Base-by-base conservation (phyloP, 306 rosid genomes). In the Cyamopsis tetragonoloba region DNA sequence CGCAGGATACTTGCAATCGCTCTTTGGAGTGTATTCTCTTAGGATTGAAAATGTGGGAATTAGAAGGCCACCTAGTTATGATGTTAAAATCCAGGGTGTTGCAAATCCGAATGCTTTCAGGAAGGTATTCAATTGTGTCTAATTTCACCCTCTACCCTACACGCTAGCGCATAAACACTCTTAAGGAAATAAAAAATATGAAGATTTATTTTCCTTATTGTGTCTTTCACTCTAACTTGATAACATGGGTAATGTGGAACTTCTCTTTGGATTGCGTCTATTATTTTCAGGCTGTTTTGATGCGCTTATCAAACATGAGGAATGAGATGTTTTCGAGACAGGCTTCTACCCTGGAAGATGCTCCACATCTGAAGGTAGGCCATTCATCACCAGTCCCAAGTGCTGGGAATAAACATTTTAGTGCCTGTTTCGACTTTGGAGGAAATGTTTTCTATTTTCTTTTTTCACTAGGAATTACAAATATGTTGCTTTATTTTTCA, bases 1-100 rank as follows among this genome's bases (percentile, higher is more conserved):
- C 37, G 27, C 76, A 93, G 97, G 98, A 68, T 89, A 84, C 78
- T 44, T 93, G 87, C 96, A 93, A 77, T 93, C 98, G 71, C 75
- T 78, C 41, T 89, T 76, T 56, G 95, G 96, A 51, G 87, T 93
- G 34, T 81, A 88, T 79, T 89, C 97, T 20, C 84, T 89, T 62
- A 81, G 98, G 82, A 83, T 93, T 61, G 97, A 89, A 74, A 85
- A 88, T 74, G 70, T 74, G 71, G 98, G 97, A 39, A 77, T 93
- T 44, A 86, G 98, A 84, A 81, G 97, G 69, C 93, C 92, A 32
- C 82, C 95, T 14, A 84, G 96, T 41, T 96, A 93, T 70, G 97
- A 93, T 72, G 96, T 93, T 83, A 87, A 86, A 74, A 89, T 93
- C 66, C 87, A 82, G 34, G 98, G 98, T 5, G 54, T 89, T 80